These are phyloP conservation scores for Podila verticillata DNA, from an alignment of 192 early-diverging fungal species.

Conservation along the genomic window DNA sequence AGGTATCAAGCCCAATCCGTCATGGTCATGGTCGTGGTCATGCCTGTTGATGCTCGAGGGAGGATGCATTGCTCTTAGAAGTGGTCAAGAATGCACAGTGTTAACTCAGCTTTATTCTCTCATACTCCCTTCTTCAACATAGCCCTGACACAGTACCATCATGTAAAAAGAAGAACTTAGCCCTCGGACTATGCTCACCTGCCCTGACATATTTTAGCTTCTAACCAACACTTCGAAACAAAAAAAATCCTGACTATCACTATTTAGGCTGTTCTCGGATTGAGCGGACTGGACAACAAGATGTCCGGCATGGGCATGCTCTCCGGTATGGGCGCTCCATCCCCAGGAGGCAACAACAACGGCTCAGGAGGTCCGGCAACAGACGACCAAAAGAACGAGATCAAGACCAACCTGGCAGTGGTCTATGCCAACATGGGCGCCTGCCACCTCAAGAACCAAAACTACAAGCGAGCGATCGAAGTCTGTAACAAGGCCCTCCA, in stretches of 20 bases:
- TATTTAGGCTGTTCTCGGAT: constrained; percentile 45
- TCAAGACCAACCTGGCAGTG: constrained; percentile 41
- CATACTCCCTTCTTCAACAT: neutral
- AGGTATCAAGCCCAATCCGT: constrained; percentile 18
- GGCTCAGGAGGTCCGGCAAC: neutral
- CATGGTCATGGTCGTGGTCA: neutral
- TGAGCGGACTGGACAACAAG: constrained; percentile 53
- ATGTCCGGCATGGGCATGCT: constrained; percentile 49
- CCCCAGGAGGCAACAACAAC: neutral
- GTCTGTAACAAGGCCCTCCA: constrained; percentile 48
- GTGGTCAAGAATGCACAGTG: too few relatives aligned
- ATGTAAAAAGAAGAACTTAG: constrained; percentile 23
- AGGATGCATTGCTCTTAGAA: too few relatives aligned
- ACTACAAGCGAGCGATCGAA: constrained; percentile 49
- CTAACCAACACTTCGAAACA: too few relatives aligned
- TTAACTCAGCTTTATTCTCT: neutral
- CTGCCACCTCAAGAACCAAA: constrained; percentile 49
- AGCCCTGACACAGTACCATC: constrained; percentile 53
- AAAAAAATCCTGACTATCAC: neutral
- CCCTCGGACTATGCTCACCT: too few relatives aligned
- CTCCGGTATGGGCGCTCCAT: constrained; percentile 10
- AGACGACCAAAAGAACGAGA: constrained; percentile 32
- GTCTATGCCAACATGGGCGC: constrained; percentile 49
- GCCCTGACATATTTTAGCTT: too few relatives aligned
- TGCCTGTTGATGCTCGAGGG: neutral